Percentiles rank a stretch among this genome's conserved stretches.
Conservation (phyloP, 1,139 yeast genomes). For the Yamadazyma conglobata region DNA sequence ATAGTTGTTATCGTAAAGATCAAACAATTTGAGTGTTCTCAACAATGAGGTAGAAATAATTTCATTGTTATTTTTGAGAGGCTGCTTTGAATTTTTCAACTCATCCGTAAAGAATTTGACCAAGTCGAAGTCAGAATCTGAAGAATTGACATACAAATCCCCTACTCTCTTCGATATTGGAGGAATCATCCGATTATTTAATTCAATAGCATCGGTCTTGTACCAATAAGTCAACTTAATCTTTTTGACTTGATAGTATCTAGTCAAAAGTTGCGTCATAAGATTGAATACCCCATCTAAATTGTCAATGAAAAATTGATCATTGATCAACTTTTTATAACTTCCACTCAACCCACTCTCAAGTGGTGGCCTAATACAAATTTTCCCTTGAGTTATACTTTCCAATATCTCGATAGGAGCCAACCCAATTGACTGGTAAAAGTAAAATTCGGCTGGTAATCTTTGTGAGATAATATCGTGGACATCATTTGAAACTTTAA, state of each 20-base stretch:
- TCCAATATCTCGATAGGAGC: slow-evolving; percentile 64
- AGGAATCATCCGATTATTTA: slow-evolving; percentile 54
- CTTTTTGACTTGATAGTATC: slow-evolving; percentile 81
- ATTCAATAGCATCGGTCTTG: slow-evolving; percentile 42
- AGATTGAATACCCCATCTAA: slow-evolving; percentile 65
- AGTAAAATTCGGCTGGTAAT: slow-evolving; percentile 81
- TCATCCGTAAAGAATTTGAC: slow-evolving; percentile 28
- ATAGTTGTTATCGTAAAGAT: slow-evolving; percentile 55
- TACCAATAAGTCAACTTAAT: slow-evolving; percentile 61
- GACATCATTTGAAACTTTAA: slow-evolving; percentile 66
- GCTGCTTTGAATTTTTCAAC: slow-evolving; percentile 14
- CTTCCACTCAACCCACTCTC: slow-evolving; percentile 62
- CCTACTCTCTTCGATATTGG: slow-evolving; percentile 28
- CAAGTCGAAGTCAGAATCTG: slow-evolving; percentile 30
- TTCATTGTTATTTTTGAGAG: slow-evolving; percentile 38
- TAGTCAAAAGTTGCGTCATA: slow-evolving; percentile 68
- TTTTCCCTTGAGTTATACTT: slow-evolving; percentile 62
- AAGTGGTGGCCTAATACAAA: slow-evolving; percentile 64
- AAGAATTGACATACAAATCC: slow-evolving; percentile 29
- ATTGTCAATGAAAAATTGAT: slow-evolving; percentile 41
- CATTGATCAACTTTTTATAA: slow-evolving; percentile 53
- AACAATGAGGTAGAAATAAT: slow-evolving; percentile 57
- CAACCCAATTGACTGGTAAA: slow-evolving; percentile 77
- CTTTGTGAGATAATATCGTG: slow-evolving; percentile 84
- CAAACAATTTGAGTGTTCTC: slow-evolving; percentile 56